phyloP scores from a whole-genome alignment of 257 asterid species.

The Mitragyna speciosa region DNA sequence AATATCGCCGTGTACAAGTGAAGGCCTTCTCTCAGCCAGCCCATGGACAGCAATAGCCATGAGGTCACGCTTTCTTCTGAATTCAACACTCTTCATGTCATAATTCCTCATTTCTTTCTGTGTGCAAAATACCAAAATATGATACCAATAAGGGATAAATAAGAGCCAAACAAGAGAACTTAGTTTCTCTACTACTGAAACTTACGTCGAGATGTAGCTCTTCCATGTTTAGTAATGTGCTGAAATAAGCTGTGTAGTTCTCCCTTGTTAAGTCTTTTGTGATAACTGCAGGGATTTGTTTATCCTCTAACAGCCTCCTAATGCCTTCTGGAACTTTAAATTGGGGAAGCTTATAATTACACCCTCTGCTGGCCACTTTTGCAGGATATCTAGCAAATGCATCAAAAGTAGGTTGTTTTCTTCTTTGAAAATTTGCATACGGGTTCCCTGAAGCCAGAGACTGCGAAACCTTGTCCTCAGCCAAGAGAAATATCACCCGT shows the following conservation, averaged over 20 bases:
- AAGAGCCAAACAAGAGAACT: neutral
- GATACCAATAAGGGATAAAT: neutral
- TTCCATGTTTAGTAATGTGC: constrained; percentile 63
- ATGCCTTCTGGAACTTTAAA: constrained; percentile 56
- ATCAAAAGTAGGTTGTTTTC: constrained; percentile 44
- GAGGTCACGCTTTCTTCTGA: constrained; percentile 47
- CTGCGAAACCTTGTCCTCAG: constrained; percentile 71
- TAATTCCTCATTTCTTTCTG: constrained; percentile 82
- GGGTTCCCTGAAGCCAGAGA: constrained; percentile 63
- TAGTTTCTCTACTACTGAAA: neutral
- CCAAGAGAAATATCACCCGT: constrained; percentile 61
- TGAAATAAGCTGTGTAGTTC: constrained; percentile 55
- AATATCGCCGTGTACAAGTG: constrained; percentile 69
- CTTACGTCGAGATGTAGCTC: constrained; percentile 82
- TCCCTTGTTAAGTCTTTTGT: constrained; percentile 39
- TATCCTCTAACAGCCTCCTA: constrained; percentile 42
- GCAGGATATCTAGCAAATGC: constrained; percentile 20
- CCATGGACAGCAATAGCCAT: constrained; percentile 86
- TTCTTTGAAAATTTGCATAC: constrained; percentile 42
- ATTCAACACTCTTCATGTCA: constrained; percentile 57
- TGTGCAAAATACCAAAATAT: constrained; percentile 11
- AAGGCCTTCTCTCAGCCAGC: constrained; percentile 90
- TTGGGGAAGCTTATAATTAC: constrained; percentile 30
- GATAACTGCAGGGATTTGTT: constrained; percentile 57
- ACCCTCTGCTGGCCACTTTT: constrained; percentile 13